Conservation (phyloP, 192 early-diverging fungal species). For the Kickxella alabastrina region DNA sequence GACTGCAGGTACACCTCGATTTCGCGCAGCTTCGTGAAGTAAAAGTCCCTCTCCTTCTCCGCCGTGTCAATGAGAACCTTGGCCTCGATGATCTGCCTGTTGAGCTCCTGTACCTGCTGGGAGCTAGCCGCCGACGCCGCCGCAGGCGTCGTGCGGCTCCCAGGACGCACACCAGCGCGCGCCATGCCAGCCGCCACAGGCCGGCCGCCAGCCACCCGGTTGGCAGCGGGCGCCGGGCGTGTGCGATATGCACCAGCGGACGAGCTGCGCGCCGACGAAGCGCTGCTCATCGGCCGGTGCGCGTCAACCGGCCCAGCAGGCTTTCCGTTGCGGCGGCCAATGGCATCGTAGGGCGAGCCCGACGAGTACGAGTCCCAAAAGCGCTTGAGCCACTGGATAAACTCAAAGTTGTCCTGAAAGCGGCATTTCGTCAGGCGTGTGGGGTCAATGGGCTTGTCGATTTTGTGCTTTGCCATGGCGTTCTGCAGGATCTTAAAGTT, state of each 20-base stretch:
- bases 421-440: slow-evolving; percentile 90
- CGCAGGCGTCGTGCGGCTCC: slow-evolving; percentile 17
- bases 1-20: slow-evolving; percentile 91
- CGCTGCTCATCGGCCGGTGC: slow-evolving; percentile 38
- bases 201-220: slow-evolving; percentile 6
- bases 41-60: slow-evolving; percentile 97
- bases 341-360: slow-evolving; percentile 80
- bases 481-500: slow-evolving; percentile 95
- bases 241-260: slow-evolving; percentile 33
- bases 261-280: slow-evolving; percentile 34
- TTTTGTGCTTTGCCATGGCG: slow-evolving; percentile 81
- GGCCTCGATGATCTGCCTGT: slow-evolving; percentile 71
- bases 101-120: slow-evolving; percentile 68
- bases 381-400: slow-evolving; percentile 92
- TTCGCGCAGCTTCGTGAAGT: slow-evolving; percentile 90
- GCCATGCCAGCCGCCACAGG: not conserved
- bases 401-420: slow-evolving; percentile 98
- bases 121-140: slow-evolving; percentile 54
- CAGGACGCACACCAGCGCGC: slow-evolving; percentile 8
- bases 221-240: slow-evolving; percentile 5
- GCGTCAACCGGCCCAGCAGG: slow-evolving; percentile 28
- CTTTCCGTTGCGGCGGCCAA: slow-evolving; percentile 59
- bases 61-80: slow-evolving; percentile 85
- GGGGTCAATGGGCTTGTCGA: slow-evolving; percentile 90
- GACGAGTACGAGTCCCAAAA: slow-evolving; percentile 89